phyloP scores from a whole-genome alignment of 1,139 yeast species.

The Geotrichum europaeum region DNA sequence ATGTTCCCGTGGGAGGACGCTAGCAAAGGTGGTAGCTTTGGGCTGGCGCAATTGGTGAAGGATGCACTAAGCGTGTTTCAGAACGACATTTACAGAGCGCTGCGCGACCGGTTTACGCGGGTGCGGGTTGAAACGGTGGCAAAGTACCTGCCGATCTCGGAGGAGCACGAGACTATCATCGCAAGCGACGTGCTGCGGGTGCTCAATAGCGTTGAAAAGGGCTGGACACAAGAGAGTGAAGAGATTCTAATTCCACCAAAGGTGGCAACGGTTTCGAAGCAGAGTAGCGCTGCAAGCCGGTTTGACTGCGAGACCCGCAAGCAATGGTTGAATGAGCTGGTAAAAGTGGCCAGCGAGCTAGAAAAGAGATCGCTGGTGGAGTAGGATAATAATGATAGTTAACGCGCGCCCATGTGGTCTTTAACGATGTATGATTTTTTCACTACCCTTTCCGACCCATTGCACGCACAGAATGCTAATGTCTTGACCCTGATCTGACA shows the following conservation, averaged over 20 bases:
- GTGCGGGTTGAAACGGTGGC: constrained; percentile 4
- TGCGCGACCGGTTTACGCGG: constrained; percentile 9
- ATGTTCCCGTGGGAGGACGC: constrained; percentile 10
- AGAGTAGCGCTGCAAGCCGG: neutral
- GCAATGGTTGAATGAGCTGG: constrained; percentile 9
- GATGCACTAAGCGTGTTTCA: constrained; percentile 8
- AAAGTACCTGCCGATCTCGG: constrained; percentile 6
- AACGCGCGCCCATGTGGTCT: neutral
- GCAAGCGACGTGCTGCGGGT: constrained; percentile 10
- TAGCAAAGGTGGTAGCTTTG: constrained; percentile 9
- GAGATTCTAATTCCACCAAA: constrained; percentile 8
- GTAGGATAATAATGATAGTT: neutral
- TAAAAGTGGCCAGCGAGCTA: constrained; percentile 6
- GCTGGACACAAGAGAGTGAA: constrained; percentile 3
- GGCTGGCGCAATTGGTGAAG: constrained; percentile 9
- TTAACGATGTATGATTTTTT: neutral
- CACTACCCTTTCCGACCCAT: neutral
- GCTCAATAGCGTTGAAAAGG: constrained; percentile 8
- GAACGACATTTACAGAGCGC: constrained; percentile 4
- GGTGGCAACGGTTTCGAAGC: neutral
- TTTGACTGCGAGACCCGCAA: neutral
- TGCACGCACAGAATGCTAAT: neutral
- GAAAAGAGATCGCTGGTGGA: neutral
- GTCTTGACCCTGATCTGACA: neutral
- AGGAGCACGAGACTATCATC: neutral